phyloP scores from a whole-genome alignment of 2,329 filamentous ascomycete species.

The Cadophora sp. region DNA sequence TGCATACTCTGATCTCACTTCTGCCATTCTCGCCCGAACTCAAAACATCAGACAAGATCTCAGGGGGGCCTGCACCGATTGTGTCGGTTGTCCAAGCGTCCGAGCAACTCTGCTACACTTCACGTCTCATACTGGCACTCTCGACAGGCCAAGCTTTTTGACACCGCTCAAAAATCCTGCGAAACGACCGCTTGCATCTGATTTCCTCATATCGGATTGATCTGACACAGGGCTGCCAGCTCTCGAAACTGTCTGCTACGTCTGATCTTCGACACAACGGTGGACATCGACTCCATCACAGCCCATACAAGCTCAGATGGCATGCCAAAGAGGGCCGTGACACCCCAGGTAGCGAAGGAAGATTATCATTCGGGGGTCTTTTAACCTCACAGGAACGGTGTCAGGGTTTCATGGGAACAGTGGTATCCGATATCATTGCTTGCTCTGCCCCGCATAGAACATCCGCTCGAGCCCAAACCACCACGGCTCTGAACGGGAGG shows the following conservation, averaged over 20 bases:
- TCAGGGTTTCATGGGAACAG: slow-evolving; percentile 39
- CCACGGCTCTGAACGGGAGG: slow-evolving; percentile 23
- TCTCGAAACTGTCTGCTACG: slow-evolving; percentile 54
- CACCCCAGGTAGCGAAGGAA: slow-evolving; percentile 25
- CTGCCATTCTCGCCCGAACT: slow-evolving; percentile 14
- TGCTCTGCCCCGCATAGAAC: slow-evolving; percentile 34
- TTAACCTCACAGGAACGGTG: slow-evolving; percentile 23
- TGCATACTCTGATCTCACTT: slow-evolving; percentile 14
- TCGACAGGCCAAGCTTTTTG: slow-evolving; percentile 33
- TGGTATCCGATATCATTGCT: slow-evolving; percentile 34
- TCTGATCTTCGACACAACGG: slow-evolving; percentile 50
- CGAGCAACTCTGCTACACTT: slow-evolving; percentile 31
- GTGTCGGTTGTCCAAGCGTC: slow-evolving; percentile 32
- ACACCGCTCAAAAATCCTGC: slow-evolving; percentile 27
- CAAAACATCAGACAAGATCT: slow-evolving; percentile 31
- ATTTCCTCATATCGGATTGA: slow-evolving; percentile 33
- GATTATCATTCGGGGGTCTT: neutral
- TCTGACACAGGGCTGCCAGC: slow-evolving; percentile 35
- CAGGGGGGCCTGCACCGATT: slow-evolving; percentile 22
- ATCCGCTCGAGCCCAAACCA: slow-evolving; percentile 35
- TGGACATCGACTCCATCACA: slow-evolving; percentile 23
- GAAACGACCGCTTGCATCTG: slow-evolving; percentile 33
- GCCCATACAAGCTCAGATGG: slow-evolving; percentile 39
- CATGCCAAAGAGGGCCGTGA: slow-evolving; percentile 43
- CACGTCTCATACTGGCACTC: slow-evolving; percentile 35